Conservation (phyloP, 495 filamentous ascomycete genomes). For the Daldinia grandis region DNA sequence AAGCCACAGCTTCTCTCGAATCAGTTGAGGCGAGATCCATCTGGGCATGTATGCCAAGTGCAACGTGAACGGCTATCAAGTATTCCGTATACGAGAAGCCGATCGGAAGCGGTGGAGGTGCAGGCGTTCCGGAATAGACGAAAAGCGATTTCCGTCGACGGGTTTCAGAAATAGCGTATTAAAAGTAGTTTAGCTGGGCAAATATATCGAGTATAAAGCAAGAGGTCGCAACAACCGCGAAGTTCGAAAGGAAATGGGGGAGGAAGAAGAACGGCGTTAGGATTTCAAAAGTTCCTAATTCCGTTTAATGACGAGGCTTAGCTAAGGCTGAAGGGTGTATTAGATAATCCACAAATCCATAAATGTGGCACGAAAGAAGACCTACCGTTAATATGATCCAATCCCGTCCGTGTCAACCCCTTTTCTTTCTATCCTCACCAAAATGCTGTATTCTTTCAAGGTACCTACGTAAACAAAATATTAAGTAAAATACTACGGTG, state of each 20-base stretch:
- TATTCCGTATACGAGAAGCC: background rate
- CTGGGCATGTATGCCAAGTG: constrained; percentile 8
- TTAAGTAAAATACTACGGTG: background rate
- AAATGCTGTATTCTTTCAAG: background rate
- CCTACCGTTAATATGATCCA: background rate
- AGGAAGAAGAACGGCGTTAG: background rate
- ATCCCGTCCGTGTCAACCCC: background rate
- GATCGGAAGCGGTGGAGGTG: constrained; percentile 16
- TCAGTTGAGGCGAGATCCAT: constrained; percentile 31
- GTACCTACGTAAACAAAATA: too few species aligned
- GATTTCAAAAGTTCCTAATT: background rate
- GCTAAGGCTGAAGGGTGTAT: background rate
- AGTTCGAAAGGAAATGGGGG: background rate
- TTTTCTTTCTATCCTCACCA: background rate
- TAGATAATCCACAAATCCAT: background rate
- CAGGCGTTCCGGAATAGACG: constrained; percentile 12
- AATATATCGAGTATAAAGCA: background rate
- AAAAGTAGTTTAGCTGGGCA: background rate
- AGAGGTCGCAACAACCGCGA: background rate
- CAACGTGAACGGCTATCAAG: background rate
- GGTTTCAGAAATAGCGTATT: constrained; percentile 2
- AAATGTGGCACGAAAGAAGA: too few species aligned
- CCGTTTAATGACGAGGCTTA: background rate
- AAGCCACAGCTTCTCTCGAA: constrained; percentile 4
- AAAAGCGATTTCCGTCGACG: constrained; percentile 20